phyloP scores from a whole-genome alignment of 2,329 filamentous ascomycete genomes.

The Calonectria pseudoturangicola region DNA sequence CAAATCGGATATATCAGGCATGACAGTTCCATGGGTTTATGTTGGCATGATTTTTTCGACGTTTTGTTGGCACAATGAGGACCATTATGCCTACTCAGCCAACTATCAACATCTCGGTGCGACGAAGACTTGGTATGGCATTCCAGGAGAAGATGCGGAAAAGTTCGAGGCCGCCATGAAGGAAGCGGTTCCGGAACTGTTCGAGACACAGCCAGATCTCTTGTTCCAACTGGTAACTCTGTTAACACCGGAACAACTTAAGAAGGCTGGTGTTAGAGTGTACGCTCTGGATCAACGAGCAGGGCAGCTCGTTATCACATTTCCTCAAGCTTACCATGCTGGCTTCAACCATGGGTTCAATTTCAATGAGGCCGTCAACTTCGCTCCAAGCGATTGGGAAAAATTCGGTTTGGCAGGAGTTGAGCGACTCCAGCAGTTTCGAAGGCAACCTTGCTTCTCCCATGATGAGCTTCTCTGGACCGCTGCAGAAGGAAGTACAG shows the following conservation, averaged over 20 bases:
- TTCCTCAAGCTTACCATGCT: conserved; percentile 96
- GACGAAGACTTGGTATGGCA: conserved; percentile 99
- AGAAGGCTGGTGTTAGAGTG: conserved; percentile 93
- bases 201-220: conserved; percentile 96
- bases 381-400: conserved; percentile 96
- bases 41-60: conserved; percentile 99
- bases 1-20: conserved; percentile 98
- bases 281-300: conserved; percentile 97
- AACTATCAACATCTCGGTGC: conserved; percentile 99
- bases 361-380: conserved; percentile 99
- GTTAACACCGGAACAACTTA: conserved; percentile 92
- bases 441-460: conserved; percentile 95
- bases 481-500: conserved; percentile 85
- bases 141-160: conserved; percentile 93
- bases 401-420: conserved; percentile 92
- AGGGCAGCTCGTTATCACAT: conserved; percentile 96
- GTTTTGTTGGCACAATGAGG: conserved; percentile 99
- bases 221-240: conserved; percentile 98
- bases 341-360: conserved; percentile 99
- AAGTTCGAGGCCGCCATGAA: conserved; percentile 98
- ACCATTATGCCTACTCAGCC: conserved; percentile 97
- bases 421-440: conserved; percentile 88
- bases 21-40: conserved; percentile 99
- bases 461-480: conserved; percentile 96
- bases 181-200: conserved; percentile 95